Base-by-base conservation (phyloP, 805 yeast genomes). In the Hanseniaspora taiwanica region DNA sequence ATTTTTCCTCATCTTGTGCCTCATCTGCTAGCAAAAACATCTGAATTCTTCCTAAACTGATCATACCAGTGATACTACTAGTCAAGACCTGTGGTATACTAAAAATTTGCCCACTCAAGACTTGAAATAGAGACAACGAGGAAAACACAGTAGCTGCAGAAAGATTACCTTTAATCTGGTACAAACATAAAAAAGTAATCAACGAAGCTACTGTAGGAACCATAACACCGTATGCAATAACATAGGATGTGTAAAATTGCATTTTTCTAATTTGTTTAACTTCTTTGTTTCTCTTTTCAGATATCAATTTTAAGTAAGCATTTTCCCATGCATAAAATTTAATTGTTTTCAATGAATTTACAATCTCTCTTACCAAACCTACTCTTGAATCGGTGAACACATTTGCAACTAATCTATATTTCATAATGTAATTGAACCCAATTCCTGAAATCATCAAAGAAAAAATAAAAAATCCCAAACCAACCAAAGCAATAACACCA, bases 251-350 rank as follows among this genome's bases (percentile, higher is more conserved):
- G 24, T 73, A 53, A 32, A 74, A 61, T 51, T 79, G 82, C 59
- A 80, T 67, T 38, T 60, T 62, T 48, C 72, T 65, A 45, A 83
- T 64, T 37, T 62, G 60, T 2, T 48, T 45, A 71, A 78, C 72
- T 57, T 83, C 94, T n/a, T 61, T 54, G 1, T 50, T 47, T 48
- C 94, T 68, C 17, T 71, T 62, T 3, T 62, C 62, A 3, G 71
- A 50, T 27, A 84, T 66, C 35, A 68, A 56, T 7, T 64, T 57
- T 36, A 65, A 62, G 54, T 81, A 84, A 1, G 94, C 82, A n/a
- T 65, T 66, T 60, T 84, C 94, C 94, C 94, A 83, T 2, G 87
- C 76, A 54, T 83, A 84, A 55, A 69, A 79, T 60, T 83, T 83
- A 58, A 83, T 79, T 53, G 78, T 68, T 48, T 72, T 76, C 59